Evolutionary conservation across 805 yeast genomes (phyloP).

Genomic region (Schwanniomyces yamadae): DNA sequence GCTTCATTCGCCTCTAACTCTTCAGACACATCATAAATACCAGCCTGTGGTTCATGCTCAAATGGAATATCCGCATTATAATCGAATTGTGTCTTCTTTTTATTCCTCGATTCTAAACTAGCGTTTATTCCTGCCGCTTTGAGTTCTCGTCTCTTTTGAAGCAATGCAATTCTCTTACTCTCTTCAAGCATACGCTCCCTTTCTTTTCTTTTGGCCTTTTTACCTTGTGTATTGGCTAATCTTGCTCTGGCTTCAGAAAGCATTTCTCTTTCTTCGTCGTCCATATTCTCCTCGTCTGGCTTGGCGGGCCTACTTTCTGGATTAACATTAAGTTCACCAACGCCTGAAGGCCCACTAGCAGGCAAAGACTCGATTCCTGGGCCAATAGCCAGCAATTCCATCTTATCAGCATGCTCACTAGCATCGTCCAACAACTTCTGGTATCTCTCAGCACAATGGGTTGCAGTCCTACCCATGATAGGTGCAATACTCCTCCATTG

Average conservation of each 20-base stretch:
- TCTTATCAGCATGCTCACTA: constrained; percentile 25
- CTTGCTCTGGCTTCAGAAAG: constrained; percentile 92
- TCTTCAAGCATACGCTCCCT: constrained; percentile 82
- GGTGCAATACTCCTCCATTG: constrained; percentile 95
- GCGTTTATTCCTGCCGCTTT: constrained; percentile 73
- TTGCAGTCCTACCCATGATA: constrained; percentile 78
- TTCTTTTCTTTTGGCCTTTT: constrained; percentile 87
- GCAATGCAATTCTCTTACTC: constrained; percentile 66
- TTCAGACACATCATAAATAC: constrained; percentile 64
- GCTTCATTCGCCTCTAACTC: constrained; percentile 48
- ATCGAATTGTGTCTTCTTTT: constrained; percentile 64
- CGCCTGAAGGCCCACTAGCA: constrained; percentile 33
- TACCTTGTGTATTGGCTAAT: constrained; percentile 88
- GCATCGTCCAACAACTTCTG: constrained; percentile 64
- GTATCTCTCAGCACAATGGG: constrained; percentile 82
- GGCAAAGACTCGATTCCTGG: constrained; percentile 53
- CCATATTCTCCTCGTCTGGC: constrained; percentile 77
- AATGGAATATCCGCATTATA: constrained; percentile 82
- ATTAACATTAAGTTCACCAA: constrained; percentile 63
- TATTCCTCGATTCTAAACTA: constrained; percentile 50
- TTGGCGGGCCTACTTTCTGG: constrained; percentile 79
- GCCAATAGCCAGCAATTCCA: constrained; percentile 43
- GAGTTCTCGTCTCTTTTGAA: constrained; percentile 79
- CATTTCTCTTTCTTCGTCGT: constrained; percentile 90
- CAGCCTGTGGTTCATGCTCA: constrained; percentile 66